Evolutionary conservation across 2,329 filamentous ascomycete genomes (phyloP), one percentile per base, ranked within the genome.

Genomic region (Aspergillus ustus): DNA sequence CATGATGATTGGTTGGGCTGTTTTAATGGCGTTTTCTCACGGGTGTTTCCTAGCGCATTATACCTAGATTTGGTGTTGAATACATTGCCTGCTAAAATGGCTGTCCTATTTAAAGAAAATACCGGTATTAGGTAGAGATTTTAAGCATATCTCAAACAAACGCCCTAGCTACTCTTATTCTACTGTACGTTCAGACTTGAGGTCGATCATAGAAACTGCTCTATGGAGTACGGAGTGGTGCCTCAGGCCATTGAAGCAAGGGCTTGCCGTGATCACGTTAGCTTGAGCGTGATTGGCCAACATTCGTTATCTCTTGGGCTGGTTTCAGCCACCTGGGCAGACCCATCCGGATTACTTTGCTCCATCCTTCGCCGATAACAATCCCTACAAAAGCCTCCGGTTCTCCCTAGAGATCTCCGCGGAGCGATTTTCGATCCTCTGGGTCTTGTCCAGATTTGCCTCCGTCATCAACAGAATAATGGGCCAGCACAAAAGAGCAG

Each of bases 361-460:
- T 45, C 44, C 46, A 55, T 34, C 46, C 22, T 25, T 37, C 48
- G 11, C 53, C 37, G 55, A 57, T 57, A 57, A 59, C 51, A 20
- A 31, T 40, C 22, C 31, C 25, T 60, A 46, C 34, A 51, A 60
- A 60, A 52, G 29, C 37, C 15, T 7, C 52, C 44, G 19, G 34
- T 40, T 57, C 22, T 22, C 51, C 20, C 45, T 48, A 28, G 34
- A 57, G 52, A 56, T 60, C 51, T 60, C 59, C 59, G 59, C 59
- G 59, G 59, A 60, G 52, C 34, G 25, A 43, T 22, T 43, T 43
- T 29, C 28, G 19, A 53, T 28, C 15, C 28, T 31, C 28, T 57
- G 37, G 28, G 28, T 40, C 15, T 48, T 31, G 20, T 29, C 48
- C 25, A 43, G 44, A 55, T 5, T 31, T 17, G 20, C 25, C 37